Evolutionary conservation across 164 flowering plant genomes (phyloP).

Genomic region (Vitis rupestris): DNA sequence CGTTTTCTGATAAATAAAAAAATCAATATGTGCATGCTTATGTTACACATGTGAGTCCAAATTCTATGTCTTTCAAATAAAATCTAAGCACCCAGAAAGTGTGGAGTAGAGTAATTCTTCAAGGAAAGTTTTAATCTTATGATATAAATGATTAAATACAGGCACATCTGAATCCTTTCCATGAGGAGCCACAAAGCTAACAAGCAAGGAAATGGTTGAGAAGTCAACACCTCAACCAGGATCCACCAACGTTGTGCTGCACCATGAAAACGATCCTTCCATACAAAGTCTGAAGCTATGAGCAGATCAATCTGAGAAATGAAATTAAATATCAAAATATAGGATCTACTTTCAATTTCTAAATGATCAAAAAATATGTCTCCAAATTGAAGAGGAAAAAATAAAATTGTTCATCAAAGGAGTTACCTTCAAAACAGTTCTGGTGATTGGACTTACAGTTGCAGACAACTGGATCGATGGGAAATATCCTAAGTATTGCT

Average conservation of each 20-base stretch:
- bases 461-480: slow-evolving; percentile 85
- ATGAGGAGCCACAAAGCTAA: neutral
- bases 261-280: slow-evolving; percentile 99
- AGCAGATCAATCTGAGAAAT: slow-evolving; percentile 73
- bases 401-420: neutral
- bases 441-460: slow-evolving; percentile 94
- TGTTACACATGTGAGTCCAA: no score
- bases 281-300: slow-evolving; percentile 75
- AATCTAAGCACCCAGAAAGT: no score
- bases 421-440: slow-evolving; percentile 93
- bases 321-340: slow-evolving; percentile 1
- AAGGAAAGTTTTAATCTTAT: neutral
- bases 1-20: no score
- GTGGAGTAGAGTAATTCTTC: neutral
- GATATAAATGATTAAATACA: neutral
- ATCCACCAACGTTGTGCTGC: slow-evolving; percentile 89
- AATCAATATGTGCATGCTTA: no score
- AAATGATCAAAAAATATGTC: neutral
- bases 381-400: neutral
- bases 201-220: neutral
- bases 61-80: no score
- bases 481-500: slow-evolving; percentile 84
- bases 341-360: neutral
- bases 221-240: slow-evolving; percentile 79
- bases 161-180: neutral